phyloP scores from a whole-genome alignment of 805 yeast species.

The Wickerhamomyces canadensis region DNA sequence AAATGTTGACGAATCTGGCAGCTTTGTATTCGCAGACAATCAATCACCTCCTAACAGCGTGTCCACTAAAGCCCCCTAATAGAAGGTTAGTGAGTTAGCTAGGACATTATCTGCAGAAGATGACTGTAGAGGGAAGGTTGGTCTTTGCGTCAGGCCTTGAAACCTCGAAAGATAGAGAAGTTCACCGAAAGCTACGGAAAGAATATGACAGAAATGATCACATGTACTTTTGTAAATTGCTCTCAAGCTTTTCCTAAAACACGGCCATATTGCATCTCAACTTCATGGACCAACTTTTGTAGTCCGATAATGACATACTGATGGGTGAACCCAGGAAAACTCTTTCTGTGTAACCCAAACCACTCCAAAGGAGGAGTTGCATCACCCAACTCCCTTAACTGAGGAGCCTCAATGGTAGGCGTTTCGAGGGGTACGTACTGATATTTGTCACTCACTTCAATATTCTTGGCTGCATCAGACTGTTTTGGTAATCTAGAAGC shows the following conservation, averaged over 20 bases:
- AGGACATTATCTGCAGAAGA: too few relatives aligned
- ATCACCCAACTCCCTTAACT: slow-evolving; percentile 83
- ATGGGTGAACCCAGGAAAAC: slow-evolving; percentile 83
- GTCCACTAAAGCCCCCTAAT: too few relatives aligned
- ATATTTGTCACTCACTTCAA: slow-evolving; percentile 42
- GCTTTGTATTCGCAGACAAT: slow-evolving; percentile 23
- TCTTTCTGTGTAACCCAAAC: slow-evolving; percentile 89
- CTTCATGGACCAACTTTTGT: slow-evolving; percentile 68
- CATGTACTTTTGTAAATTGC: too few relatives aligned
- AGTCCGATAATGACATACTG: slow-evolving; percentile 68
- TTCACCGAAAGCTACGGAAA: too few relatives aligned
- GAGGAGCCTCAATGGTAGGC: slow-evolving; percentile 86
- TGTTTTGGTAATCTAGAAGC: slow-evolving; percentile 48
- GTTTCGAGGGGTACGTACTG: slow-evolving; percentile 60
- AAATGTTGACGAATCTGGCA: slow-evolving; percentile 55
- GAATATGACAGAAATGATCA: not conserved
- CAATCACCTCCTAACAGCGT: too few relatives aligned
- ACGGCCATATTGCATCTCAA: slow-evolving; percentile 41
- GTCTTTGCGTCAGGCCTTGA: too few relatives aligned
- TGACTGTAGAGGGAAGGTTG: too few relatives aligned
- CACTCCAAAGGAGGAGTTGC: slow-evolving; percentile 98
- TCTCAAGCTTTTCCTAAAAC: slow-evolving; percentile 33
- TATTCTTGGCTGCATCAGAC: slow-evolving; percentile 12
- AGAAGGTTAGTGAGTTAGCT: too few relatives aligned
- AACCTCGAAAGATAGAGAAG: too few relatives aligned